phyloP scores from a whole-genome alignment of 2,329 filamentous ascomycete genomes.

The Camillea tinctor region DNA sequence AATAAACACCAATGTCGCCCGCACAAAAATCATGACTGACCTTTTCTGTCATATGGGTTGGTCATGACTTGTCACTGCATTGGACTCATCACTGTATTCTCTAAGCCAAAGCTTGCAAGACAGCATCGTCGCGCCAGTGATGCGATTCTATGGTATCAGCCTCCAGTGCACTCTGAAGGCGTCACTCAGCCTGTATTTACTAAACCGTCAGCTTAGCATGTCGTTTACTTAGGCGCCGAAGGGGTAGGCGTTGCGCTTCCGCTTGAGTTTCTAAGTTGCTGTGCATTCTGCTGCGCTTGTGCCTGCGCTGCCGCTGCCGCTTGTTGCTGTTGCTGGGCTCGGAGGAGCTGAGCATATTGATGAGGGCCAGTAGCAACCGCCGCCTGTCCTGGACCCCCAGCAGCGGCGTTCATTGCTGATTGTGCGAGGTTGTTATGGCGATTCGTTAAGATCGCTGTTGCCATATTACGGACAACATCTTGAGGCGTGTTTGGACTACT shows the following conservation, averaged over 20 bases:
- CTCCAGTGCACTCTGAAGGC: neutral
- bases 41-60: neutral
- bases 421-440: slow-evolving; percentile 37
- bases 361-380: slow-evolving; percentile 53
- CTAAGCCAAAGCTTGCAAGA: neutral
- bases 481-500: slow-evolving; percentile 52
- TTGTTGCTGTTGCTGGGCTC: slow-evolving; percentile 56
- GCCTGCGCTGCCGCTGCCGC: slow-evolving; percentile 33
- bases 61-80: neutral
- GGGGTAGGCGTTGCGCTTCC: slow-evolving; percentile 31
- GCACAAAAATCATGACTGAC: neutral
- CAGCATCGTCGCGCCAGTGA: neutral
- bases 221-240: slow-evolving; percentile 21
- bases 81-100: neutral
- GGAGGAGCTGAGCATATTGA: slow-evolving; percentile 58
- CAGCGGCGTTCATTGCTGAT: slow-evolving; percentile 55
- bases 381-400: slow-evolving; percentile 47
- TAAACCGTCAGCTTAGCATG: neutral
- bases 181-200: neutral
- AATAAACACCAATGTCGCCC: neutral
- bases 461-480: slow-evolving; percentile 50
- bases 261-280: slow-evolving; percentile 32
- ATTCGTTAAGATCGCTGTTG: slow-evolving; percentile 47
- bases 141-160: neutral
- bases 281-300: slow-evolving; percentile 28